Conservation (phyloP, 345 rosid species). For the Lumnitzera littorea region DNA sequence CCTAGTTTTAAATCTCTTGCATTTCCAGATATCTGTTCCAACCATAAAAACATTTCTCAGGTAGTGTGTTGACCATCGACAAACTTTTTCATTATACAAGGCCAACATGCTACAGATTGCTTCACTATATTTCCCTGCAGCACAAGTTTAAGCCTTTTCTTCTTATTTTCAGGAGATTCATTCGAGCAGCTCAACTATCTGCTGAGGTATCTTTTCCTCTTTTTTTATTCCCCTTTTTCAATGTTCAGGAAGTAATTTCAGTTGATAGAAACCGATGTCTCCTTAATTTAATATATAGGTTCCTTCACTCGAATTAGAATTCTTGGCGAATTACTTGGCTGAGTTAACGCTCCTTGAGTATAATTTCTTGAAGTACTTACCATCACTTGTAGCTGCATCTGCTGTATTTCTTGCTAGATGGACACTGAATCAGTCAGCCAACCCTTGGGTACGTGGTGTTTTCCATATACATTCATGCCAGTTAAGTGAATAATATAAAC, state of each 20-base stretch:
- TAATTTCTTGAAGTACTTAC: conserved; percentile 61
- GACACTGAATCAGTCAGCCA: conserved; percentile 68
- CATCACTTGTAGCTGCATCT: conserved; percentile 82
- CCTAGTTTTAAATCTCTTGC: conserved; percentile 55
- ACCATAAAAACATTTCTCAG: conserved; percentile 85
- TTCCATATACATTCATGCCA: not conserved
- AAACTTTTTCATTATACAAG: conserved; percentile 1
- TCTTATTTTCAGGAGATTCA: conserved; percentile 61
- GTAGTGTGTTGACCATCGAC: conserved; percentile 24
- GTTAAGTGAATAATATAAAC: not conserved
- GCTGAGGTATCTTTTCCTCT: conserved; percentile 33
- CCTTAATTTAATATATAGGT: conserved; percentile 27
- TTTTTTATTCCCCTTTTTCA: no score
- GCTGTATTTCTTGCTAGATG: conserved; percentile 87
- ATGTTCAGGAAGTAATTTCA: not conserved
- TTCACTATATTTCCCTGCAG: not conserved
- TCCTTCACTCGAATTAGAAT: conserved; percentile 59
- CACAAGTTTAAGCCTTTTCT: conserved; percentile 2
- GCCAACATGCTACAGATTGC: not conserved
- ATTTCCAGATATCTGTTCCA: conserved; percentile 68
- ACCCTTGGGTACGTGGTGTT: conserved; percentile 80
- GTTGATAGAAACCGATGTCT: not conserved
- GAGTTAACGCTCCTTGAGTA: conserved; percentile 80
- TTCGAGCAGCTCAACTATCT: conserved; percentile 78
- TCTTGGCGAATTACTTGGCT: conserved; percentile 75